These are phyloP conservation scores for Ganoderma multipileum DNA, from an alignment of 1,284 basidiomycete species.

Conservation along the genomic window DNA sequence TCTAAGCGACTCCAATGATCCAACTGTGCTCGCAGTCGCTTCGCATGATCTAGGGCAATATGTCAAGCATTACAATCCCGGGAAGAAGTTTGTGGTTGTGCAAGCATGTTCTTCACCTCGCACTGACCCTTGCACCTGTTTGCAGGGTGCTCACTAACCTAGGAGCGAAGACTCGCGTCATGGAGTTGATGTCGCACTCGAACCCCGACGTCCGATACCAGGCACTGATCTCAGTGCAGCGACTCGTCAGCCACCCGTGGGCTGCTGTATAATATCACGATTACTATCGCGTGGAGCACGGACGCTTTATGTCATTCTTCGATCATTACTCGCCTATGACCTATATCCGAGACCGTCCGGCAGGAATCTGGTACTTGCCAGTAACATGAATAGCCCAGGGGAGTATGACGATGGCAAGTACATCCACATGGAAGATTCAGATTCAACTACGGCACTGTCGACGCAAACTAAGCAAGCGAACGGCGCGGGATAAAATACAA, in stretches of 20 bases:
- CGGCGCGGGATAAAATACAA: background rate
- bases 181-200: conserved; percentile 93
- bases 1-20: conserved; percentile 74
- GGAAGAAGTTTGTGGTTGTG: conserved; percentile 80
- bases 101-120: background rate
- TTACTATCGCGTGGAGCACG: conserved; percentile 11
- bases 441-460: background rate
- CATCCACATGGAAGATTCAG: background rate
- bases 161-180: conserved; percentile 89
- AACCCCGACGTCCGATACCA: conserved; percentile 93
- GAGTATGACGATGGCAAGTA: background rate
- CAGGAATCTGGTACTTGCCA: background rate
- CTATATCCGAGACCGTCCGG: background rate
- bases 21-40: conserved; percentile 85
- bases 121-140: conserved; percentile 5
- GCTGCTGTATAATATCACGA: conserved; percentile 36
- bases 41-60: conserved; percentile 94
- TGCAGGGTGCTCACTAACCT: conserved; percentile 80
- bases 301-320: conserved; percentile 14
- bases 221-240: conserved; percentile 85
- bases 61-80: conserved; percentile 88
- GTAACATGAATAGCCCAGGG: background rate
- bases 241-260: conserved; percentile 85
- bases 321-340: background rate
- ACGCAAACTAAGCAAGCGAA: background rate